A percentile compares a stretch with the other conserved stretches of the same genome.
phyloP scores from a whole-genome alignment of 106 monocot species.

The Dioscorea dumetorum region DNA sequence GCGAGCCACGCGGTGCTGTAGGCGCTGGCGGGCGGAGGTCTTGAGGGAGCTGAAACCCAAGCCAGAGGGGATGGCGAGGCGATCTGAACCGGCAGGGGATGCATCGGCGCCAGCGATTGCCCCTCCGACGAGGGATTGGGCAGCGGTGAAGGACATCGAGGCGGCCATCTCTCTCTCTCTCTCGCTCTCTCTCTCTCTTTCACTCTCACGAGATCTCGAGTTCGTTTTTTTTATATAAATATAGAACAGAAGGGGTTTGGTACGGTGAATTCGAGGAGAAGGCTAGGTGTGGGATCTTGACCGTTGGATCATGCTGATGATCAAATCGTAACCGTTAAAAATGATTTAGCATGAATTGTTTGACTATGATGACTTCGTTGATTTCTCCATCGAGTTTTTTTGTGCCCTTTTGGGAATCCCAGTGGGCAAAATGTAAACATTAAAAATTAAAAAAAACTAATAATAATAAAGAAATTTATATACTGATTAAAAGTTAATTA shows the following conservation, averaged over 20 bases:
- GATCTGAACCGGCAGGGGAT: conserved; percentile 2
- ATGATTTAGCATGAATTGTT: not conserved
- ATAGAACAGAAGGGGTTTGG: no score
- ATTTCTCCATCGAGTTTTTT: not conserved
- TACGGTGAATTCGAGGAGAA: not conserved
- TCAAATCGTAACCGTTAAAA: not conserved
- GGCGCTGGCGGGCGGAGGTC: conserved; percentile 1
- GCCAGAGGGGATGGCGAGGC: conserved; percentile 11
- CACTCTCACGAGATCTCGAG: no score
- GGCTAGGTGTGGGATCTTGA: not conserved
- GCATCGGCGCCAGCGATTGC: conserved; percentile 16
- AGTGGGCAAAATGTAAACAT: no score
- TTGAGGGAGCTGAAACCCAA: conserved; percentile 34
- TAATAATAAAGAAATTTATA: no score
- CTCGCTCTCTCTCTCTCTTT: not conserved
- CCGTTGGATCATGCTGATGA: not conserved
- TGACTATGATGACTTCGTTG: no score
- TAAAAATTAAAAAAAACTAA: no score
- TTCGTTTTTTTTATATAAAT: no score
- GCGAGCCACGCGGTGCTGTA: not conserved
- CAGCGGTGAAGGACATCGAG: conserved; percentile 31
- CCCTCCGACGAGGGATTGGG: conserved; percentile 33
- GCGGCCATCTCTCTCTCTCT: conserved; percentile 34
- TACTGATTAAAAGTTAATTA: no score
- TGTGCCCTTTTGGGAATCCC: not conserved